A percentile compares a stretch with the other conserved stretches of the same genome.
These are phyloP conservation scores for Aspergillus awamori DNA, from an alignment of 2,329 filamentous ascomycete species.

Conservation along the genomic window DNA sequence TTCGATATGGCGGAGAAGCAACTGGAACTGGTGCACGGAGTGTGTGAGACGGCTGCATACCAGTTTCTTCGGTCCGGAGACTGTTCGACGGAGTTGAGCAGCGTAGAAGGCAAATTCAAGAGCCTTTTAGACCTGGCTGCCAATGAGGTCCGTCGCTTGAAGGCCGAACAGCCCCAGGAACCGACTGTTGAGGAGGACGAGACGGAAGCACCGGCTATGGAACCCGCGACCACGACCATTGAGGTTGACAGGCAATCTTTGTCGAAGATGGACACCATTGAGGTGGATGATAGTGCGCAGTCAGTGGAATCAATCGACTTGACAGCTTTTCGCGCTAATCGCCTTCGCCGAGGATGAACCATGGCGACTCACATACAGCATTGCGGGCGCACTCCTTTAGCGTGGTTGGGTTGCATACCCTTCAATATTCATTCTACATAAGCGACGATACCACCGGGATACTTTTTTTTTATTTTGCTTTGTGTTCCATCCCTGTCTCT, in stretches of 20 bases:
- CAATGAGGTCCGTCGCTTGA: conserved; percentile 61
- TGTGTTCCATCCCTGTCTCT: not conserved
- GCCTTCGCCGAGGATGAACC: conserved; percentile 13
- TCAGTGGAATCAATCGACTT: conserved; percentile 26
- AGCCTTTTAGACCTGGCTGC: conserved; percentile 65
- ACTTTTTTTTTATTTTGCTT: not conserved
- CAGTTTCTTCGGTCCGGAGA: conserved; percentile 87
- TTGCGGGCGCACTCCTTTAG: conserved; percentile 7
- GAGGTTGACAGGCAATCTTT: conserved; percentile 8
- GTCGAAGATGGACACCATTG: conserved; percentile 17
- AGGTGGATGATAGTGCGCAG: conserved; percentile 23
- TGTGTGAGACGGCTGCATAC: conserved; percentile 85
- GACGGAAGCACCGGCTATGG: conserved; percentile 8
- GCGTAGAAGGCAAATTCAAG: conserved; percentile 66
- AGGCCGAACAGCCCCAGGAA: conserved; percentile 51
- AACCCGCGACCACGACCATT: conserved; percentile 2
- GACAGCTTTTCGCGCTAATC: conserved; percentile 22
- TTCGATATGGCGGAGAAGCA: conserved; percentile 77
- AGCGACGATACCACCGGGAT: conserved; percentile 14
- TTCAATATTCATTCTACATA: conserved; percentile 2
- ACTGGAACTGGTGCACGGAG: conserved; percentile 75
- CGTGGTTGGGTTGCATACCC: not conserved
- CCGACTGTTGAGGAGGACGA: conserved; percentile 26
- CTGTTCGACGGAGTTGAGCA: conserved; percentile 74
- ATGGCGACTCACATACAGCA: not conserved